A percentile compares a stretch with the other conserved stretches of the same genome.
Evolutionary conservation across 1,284 basidiomycete genomes (phyloP).

Genomic region (Papiliotrema laurentii): DNA sequence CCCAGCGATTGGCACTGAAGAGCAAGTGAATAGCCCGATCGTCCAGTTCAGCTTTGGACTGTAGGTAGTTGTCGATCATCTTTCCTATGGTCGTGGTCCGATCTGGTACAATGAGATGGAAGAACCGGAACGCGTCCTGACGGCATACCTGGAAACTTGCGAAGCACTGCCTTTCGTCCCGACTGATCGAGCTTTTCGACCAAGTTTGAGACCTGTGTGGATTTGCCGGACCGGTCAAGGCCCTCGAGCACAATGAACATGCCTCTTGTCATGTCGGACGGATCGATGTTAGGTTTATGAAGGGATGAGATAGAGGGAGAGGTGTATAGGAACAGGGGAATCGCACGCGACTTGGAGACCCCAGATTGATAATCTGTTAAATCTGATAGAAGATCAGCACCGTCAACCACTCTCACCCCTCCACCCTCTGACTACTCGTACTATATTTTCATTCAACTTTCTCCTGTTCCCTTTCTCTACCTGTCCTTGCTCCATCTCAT

Average conservation of each 20-base stretch:
- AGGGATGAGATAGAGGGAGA: too few relatives aligned
- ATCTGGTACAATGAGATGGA: slow-evolving; percentile 55
- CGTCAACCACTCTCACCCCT: too few relatives aligned
- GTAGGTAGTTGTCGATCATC: slow-evolving; percentile 91
- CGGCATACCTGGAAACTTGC: slow-evolving; percentile 77
- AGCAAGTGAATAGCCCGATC: slow-evolving; percentile 89
- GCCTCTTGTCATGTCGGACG: slow-evolving; percentile 52
- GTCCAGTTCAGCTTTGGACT: slow-evolving; percentile 76
- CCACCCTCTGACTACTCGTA: neutral
- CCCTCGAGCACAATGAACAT: slow-evolving; percentile 90
- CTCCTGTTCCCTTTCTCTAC: neutral
- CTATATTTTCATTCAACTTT: neutral
- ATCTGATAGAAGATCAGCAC: too few relatives aligned
- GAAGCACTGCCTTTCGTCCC: slow-evolving; percentile 48
- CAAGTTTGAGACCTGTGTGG: slow-evolving; percentile 70
- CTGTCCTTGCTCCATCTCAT: neutral
- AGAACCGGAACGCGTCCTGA: slow-evolving; percentile 12
- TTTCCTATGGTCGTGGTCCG: slow-evolving; percentile 85
- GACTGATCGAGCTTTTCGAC: slow-evolving; percentile 51
- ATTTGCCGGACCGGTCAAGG: slow-evolving; percentile 88
- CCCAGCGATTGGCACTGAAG: slow-evolving; percentile 97
- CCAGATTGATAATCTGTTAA: too few relatives aligned
- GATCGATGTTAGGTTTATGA: too few relatives aligned
- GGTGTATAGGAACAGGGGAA: too few relatives aligned
- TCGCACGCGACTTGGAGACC: too few relatives aligned